Evolutionary conservation across 2,329 filamentous ascomycete genomes (phyloP), one percentile per base, ranked within the genome.

Genomic region (Xylariaceae sp.): DNA sequence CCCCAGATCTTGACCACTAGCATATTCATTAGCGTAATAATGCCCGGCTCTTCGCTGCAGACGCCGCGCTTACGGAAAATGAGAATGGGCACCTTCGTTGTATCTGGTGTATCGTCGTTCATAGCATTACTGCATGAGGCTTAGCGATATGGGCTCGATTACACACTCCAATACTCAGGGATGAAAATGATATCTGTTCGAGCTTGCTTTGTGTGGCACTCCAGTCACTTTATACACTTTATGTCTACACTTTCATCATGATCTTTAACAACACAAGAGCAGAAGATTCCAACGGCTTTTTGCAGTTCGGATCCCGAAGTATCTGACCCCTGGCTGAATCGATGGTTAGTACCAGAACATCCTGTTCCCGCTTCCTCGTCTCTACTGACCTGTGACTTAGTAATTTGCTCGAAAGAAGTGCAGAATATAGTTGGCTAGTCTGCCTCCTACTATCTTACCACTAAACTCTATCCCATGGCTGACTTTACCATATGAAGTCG

Each of bases 181-280:
- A 45, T 45, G 44, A n/a, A 36, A 41, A 29, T 46, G 33, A 25
- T 46, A 46, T 37, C 34, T 46, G 2, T 33, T 46, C 16, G 44
- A 42, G 33, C 32, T 46, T 2, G 14, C 12, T 37, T 37, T 46
- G 37, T 46, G 38, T 46, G 44, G 38, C 34, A 23, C 19, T 23
- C 22, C 34, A 22, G 38, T 38, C 14, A 12, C 4, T 25, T 11
- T 46, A 5, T 46, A 42, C 20, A 38, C 8, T 23, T 34, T 42
- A 42, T n/a, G 34, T 32, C 16, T 33, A 6, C 25, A 6, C 39
- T 6, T 16, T 23, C n/a, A 16, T n/a, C 21, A 16, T 29, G 25
- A 33, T 19, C 14, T 20, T n/a, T n/a, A n/a, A n/a, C n/a, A n/a
- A n/a, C 14, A 20, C 34, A 14, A 34, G 7, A 41, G 39, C 33